These are phyloP conservation scores for Aulographum hederae DNA, from an alignment of 2,329 filamentous ascomycete genomes.

Conservation along the genomic window DNA sequence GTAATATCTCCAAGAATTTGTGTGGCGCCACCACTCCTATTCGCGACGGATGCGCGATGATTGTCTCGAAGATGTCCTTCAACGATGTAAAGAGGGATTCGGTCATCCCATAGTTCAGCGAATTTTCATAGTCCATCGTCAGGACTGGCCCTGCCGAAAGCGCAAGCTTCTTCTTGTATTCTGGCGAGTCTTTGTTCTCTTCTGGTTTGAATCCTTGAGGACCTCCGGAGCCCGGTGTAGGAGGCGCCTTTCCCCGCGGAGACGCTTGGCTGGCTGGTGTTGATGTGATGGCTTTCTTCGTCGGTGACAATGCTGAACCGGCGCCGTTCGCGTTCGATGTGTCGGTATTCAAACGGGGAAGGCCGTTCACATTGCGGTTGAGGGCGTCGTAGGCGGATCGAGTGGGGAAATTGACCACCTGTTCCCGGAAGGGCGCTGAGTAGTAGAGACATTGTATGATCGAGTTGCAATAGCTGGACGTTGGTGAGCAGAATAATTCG, in stretches of 20 bases:
- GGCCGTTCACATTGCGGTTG: conserved; percentile 29
- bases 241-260: conserved; percentile 23
- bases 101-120: conserved; percentile 70
- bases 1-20: conserved; percentile 83
- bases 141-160: conserved; percentile 75
- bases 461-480: conserved; percentile 81
- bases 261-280: neutral
- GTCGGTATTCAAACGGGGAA: conserved; percentile 21
- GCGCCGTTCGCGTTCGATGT: conserved; percentile 1
- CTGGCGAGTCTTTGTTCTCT: conserved; percentile 84
- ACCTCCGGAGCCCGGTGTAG: conserved; percentile 34
- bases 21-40: conserved; percentile 85
- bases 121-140: conserved; percentile 67
- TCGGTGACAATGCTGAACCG: conserved; percentile 10
- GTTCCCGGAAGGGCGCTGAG: conserved; percentile 81
- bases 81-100: conserved; percentile 88
- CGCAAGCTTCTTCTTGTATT: conserved; percentile 96
- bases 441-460: conserved; percentile 96
- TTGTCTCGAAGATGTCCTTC: conserved; percentile 87
- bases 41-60: conserved; percentile 63
- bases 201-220: conserved; percentile 52
- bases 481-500: neutral
- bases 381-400: conserved; percentile 52
- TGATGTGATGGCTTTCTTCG: neutral
- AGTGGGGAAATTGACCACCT: conserved; percentile 79